A percentile compares a stretch with the other conserved stretches of the same genome.
Evolutionary conservation across 2,329 filamentous ascomycete genomes (phyloP).

Genomic region (Ascochyta viciae-villosae): DNA sequence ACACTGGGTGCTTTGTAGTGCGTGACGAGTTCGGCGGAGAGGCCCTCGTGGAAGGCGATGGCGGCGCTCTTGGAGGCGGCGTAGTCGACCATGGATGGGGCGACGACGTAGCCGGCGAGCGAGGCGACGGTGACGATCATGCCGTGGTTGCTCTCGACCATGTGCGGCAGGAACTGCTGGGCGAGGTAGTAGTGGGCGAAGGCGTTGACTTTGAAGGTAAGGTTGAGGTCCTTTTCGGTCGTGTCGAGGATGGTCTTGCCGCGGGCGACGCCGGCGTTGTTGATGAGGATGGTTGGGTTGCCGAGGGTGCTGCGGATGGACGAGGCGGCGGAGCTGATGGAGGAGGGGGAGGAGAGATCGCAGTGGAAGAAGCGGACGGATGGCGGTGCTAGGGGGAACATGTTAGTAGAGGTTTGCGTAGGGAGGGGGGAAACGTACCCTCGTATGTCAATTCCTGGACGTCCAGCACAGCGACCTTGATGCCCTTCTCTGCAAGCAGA

Average conservation of each 20-base stretch:
- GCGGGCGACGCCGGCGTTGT: conserved; percentile 71
- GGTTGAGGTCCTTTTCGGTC: conserved; percentile 65
- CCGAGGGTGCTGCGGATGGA: conserved; percentile 65
- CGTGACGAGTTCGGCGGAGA: conserved; percentile 52
- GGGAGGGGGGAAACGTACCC: conserved; percentile 29
- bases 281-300: conserved; percentile 72
- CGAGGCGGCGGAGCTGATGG: conserved; percentile 60
- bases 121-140: conserved; percentile 76
- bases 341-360: conserved; percentile 68
- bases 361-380: conserved; percentile 73
- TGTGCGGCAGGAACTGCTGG: conserved; percentile 71
- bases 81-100: conserved; percentile 73
- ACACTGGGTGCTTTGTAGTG: conserved; percentile 69
- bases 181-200: conserved; percentile 72
- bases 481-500: conserved; percentile 67
- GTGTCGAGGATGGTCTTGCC: conserved; percentile 68
- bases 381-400: conserved; percentile 46
- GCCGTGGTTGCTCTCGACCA: conserved; percentile 71
- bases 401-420: conserved; percentile 9
- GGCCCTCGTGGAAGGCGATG: conserved; percentile 71
- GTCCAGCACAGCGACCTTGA: conserved; percentile 76
- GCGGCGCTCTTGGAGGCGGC: conserved; percentile 70
- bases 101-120: conserved; percentile 66
- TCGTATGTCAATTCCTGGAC: conserved; percentile 67
- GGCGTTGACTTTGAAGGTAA: conserved; percentile 75